Base-by-base conservation (phyloP, 441 rosid genomes). In the Populus hybrid region DNA sequence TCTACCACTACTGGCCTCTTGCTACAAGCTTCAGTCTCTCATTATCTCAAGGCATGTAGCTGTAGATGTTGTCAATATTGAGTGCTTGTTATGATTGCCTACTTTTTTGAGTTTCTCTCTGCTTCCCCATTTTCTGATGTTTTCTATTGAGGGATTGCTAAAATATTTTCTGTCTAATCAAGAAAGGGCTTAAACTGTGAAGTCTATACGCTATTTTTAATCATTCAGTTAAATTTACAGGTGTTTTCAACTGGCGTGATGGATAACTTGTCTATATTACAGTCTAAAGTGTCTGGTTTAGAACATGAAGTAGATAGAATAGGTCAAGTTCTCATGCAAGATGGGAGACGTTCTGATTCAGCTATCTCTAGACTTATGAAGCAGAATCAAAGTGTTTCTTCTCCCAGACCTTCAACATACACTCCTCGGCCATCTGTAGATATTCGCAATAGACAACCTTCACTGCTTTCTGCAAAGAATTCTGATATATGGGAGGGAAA, bases 351-450 rank as follows among this genome's bases (percentile, higher is more conserved):
- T 84, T 70, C 92, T 65, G 87, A 88, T 83, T 80, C 81, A 54
- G 83, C 78, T 10, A 82, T 82, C 80, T 86, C 92, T 70, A 87
- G 82, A 80, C 38, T 83, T 69, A 69, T 77, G 86, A 89, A 87
- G 90, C 85, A 88, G 73, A 85, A 73, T 77, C 90, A 84, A 83
- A 85, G 83, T 59, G 78, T 82, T 77, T 74, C 88, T 76, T 89
- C 93, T 78, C 94, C 95, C 36, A 86, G 91, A 75, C 81, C 90
- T 73, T 90, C 98, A 79, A 84, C 89, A 20, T 88, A 85, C 87
- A 88, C 95, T 74, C 92, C 95, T 18, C 88, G 98, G 84, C 83
- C 88, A 54, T 92, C 95, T 16, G 78, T 84, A 50, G 95, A 92
- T 40, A 85, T 85, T 82, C 81, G 72, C 67, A 86, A 79, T 63